Base-by-base conservation (phyloP, 2,329 filamentous ascomycete genomes). In the Tympanopsis confertula region DNA sequence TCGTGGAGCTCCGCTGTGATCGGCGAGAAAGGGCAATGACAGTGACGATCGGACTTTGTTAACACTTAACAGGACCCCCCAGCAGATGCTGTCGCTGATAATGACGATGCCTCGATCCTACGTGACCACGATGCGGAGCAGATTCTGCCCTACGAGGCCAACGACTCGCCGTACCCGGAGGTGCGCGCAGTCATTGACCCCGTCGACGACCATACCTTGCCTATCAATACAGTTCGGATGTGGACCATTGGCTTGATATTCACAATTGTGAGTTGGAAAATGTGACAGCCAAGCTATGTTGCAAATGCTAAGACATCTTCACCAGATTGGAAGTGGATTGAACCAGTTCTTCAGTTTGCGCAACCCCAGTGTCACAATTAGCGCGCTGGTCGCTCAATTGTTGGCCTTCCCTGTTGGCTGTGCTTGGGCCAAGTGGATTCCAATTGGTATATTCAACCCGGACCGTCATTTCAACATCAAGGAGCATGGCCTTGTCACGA, bases 281-380 rank as follows among this genome's bases (percentile, higher is more conserved):
- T 15, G 15, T 17, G 17, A 13, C 15, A 7, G 10, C 12, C 7
- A 33, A 10, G 10, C 12, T 12, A 7, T 33, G 30, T 10, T 7
- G 15, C 30, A 33, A 33, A 7, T 17, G 30, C 30, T 33, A 33
- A 33, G 10, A 18, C 7, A 17, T 28, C 7, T n/a, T n/a, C n/a
- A 13, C 7, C 30, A 33, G 30, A 15, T 33, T 17, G 30, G 30
- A 42, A 45, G 45, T 4, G 47, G 4, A 35, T 42, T 68, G 47
- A 75, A 77, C 47, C 68, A 73, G 56, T 63, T 77, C 37, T 75
- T 77, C 50, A 68, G 66, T 37, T 67, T 76, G 41, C 69, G 71
- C 7, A 63, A 68, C 42, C 73, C 73, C 0, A 56, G 61, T 32
- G 74, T 77, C 44, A 60, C 55, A 13, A 67, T 78, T 47, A 62